These are phyloP conservation scores for Pichia cephalocereana DNA, from an alignment of 805 yeast species.

Conservation along the genomic window DNA sequence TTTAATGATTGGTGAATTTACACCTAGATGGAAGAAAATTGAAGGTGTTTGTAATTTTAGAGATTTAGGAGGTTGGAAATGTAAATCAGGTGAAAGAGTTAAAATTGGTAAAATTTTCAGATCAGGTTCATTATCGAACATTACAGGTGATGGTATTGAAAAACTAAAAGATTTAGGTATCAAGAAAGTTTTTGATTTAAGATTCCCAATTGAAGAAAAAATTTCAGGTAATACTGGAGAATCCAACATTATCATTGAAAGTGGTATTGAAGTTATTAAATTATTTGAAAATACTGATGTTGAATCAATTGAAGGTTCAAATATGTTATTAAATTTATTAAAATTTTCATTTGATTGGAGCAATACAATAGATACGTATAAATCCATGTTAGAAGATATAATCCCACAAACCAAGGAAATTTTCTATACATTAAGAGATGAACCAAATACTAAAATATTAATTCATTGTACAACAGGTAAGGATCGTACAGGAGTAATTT, in stretches of 20 bases:
- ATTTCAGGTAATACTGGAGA: neutral
- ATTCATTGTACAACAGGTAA: conserved; percentile 84
- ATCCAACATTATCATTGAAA: neutral
- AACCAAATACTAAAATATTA: conserved; percentile 41
- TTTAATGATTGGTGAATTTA: conserved; percentile 26
- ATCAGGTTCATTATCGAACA: conserved; percentile 47
- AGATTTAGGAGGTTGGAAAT: conserved; percentile 71
- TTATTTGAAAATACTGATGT: neutral
- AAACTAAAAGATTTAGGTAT: conserved; percentile 37
- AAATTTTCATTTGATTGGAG: conserved; percentile 47
- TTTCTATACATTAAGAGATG: conserved; percentile 47
- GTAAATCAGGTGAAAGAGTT: conserved; percentile 32
- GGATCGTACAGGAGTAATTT: conserved; percentile 72
- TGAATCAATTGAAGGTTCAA: neutral
- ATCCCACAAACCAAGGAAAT: conserved; percentile 33
- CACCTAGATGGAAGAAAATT: conserved; percentile 49
- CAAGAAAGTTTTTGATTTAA: conserved; percentile 51
- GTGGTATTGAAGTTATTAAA: neutral
- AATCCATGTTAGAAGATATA: conserved; percentile 46
- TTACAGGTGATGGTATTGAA: conserved; percentile 42
- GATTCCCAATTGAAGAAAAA: neutral
- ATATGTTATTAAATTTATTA: neutral
- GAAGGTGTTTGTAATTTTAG: conserved; percentile 69
- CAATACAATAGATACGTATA: conserved; percentile 57
- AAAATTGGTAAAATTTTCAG: conserved; percentile 50